These are phyloP conservation scores for Pythium grandisporangium DNA, from an alignment of 352 stramenopile species.

Conservation along the genomic window DNA sequence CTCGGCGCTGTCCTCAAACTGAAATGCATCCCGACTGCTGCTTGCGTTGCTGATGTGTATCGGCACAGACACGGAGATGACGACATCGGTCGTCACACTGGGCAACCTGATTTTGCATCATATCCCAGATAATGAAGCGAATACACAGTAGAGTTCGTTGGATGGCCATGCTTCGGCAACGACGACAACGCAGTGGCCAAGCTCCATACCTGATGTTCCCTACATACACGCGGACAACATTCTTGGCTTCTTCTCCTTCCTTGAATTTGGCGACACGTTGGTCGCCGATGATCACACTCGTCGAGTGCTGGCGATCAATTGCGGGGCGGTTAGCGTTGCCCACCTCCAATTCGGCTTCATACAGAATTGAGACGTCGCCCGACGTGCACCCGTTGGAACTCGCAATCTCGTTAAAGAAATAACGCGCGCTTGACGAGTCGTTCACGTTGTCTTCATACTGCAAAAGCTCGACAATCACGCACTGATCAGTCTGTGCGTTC, in stretches of 20 bases:
- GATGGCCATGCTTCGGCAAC: neutral
- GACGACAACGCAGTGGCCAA: neutral
- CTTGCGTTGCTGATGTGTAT: constrained; percentile 68
- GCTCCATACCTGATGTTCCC: constrained; percentile 43
- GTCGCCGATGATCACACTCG: constrained; percentile 56
- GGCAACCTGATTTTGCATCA: too few relatives aligned
- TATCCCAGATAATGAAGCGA: too few relatives aligned
- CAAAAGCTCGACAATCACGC: constrained; percentile 77
- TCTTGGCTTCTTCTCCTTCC: constrained; percentile 70
- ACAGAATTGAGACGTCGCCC: constrained; percentile 38
- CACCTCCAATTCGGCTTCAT: constrained; percentile 21
- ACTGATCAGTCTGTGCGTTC: constrained; percentile 69
- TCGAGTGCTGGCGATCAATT: constrained; percentile 26
- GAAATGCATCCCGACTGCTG: constrained; percentile 48
- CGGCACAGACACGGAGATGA: constrained; percentile 72
- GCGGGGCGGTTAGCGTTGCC: constrained; percentile 11
- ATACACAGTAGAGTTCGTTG: neutral
- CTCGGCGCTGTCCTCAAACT: constrained; percentile 59
- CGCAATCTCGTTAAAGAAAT: constrained; percentile 83
- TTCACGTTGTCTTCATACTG: constrained; percentile 45
- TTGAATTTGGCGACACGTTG: constrained; percentile 84
- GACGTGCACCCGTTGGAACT: constrained; percentile 64
- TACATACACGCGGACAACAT: constrained; percentile 78
- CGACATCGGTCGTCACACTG: constrained; percentile 66
- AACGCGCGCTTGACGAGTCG: constrained; percentile 41